Evolutionary conservation across 139 green algal species (phyloP).

Genomic region (Auxenochlorella pyrenoidosa): DNA sequence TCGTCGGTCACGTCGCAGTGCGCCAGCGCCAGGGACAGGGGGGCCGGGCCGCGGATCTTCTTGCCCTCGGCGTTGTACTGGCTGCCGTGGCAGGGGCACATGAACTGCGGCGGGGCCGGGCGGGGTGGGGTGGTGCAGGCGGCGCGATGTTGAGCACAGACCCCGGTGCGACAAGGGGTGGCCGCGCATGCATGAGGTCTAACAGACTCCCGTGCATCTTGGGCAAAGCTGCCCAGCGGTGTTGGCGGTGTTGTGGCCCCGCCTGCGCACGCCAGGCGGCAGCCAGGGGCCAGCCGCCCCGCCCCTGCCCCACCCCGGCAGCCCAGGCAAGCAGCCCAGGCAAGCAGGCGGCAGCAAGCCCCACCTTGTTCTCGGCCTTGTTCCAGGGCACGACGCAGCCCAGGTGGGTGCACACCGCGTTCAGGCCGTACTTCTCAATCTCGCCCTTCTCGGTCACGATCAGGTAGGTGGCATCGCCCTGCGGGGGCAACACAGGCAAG

Average conservation of each 20-base stretch:
- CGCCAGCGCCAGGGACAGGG: conserved; percentile 92
- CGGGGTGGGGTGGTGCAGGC: background rate
- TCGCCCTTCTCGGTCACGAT: conserved; percentile 83
- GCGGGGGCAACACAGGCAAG: background rate
- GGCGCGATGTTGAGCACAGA: background rate
- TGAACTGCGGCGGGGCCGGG: conserved; percentile 7
- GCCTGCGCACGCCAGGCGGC: too few species aligned
- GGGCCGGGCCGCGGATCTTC: conserved; percentile 27
- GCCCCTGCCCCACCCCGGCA: background rate
- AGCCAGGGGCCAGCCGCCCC: too few species aligned
- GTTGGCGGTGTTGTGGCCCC: too few species aligned
- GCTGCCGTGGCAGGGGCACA: conserved; percentile 86
- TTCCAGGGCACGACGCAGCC: conserved; percentile 99
- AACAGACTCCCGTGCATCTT: too few species aligned
- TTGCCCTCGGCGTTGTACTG: conserved; percentile 90
- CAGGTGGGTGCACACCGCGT: conserved; percentile 99
- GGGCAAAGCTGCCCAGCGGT: too few species aligned
- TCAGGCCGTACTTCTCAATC: conserved; percentile 96
- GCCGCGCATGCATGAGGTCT: too few species aligned
- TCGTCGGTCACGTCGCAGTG: conserved; percentile 85
- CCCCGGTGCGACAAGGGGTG: too few species aligned
- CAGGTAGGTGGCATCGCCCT: conserved; percentile 98
- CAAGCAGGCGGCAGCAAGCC: too few species aligned
- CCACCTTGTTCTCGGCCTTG: conserved; percentile 99
- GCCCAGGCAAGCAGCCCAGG: too few species aligned